Evolutionary conservation across 768 basidiomycete genomes (phyloP), one percentile per base, ranked within the genome.

Genomic region (Mycena epipterygia): DNA sequence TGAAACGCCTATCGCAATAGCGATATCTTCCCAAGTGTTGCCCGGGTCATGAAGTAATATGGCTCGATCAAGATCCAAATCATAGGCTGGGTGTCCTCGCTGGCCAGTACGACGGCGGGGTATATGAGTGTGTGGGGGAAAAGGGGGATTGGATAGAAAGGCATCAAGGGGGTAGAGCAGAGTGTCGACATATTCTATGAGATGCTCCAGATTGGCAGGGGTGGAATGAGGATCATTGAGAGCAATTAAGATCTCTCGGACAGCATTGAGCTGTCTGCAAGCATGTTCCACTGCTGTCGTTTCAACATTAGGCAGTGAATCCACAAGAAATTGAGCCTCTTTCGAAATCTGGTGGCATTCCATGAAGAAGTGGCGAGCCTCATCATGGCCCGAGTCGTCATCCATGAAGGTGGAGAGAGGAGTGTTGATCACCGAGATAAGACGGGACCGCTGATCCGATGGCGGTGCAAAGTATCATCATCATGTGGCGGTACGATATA

Each of bases 11-110:
- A 71, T 58, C 0, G 72, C 68, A 1, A 27, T 25, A 6, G 49
- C 64, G 17, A 73, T 61, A 23, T 65, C 68, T 2, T 32, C n/a
- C 63, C 63, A 73, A 11, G 63, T 60, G 33, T 70, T 73, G 1
- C 72, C 72, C 0, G 64, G 64, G 23, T 73, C 64, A 33, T 73
- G 72, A 4, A 73, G 70, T 29, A 39, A 23, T 1, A 52, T 9
- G 2, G 58, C 63, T 21, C 57, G 19, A 0, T 62, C 44, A 8
- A 73, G 35, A 46, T 73, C 48, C 19, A 73, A 6, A 0, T 17
- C 13, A 32, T 65, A 65, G 0, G 46, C 14, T 2, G 72, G 69
- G 21, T 55, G 65, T 1, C 70, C 70, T 9, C 42, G 51, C 6
- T 17, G 39, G 11, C 53, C 55, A 4, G 53, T 58, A n/a, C 2